Conservation (phyloP, 106 monocot genomes). For the Triglochin maritima region DNA sequence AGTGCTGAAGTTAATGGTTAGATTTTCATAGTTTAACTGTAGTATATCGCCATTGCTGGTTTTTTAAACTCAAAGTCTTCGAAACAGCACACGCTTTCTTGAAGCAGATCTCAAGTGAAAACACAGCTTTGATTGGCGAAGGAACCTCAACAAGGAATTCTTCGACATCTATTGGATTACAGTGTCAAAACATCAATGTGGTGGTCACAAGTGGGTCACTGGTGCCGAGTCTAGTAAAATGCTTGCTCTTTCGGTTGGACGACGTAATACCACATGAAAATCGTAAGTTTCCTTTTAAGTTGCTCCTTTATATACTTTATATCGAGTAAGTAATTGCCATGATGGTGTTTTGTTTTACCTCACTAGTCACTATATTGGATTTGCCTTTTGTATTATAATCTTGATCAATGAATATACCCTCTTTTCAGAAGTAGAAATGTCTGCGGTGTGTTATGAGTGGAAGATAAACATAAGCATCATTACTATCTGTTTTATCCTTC, state of each 20-base stretch:
- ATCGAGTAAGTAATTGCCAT: too few species aligned
- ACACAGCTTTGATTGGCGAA: conserved; percentile 3
- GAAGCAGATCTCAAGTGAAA: conserved; percentile 34
- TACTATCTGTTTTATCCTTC: too few species aligned
- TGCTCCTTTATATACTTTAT: too few species aligned
- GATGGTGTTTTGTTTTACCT: too few species aligned
- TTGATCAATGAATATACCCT: too few species aligned
- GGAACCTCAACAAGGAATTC: conserved; percentile 10
- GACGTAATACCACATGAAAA: conserved; percentile 59
- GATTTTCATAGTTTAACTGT: too few species aligned
- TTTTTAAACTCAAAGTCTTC: not conserved
- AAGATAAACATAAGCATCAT: too few species aligned
- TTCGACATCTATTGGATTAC: conserved; percentile 8
- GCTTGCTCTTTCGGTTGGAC: conserved; percentile 71
- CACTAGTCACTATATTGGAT: too few species aligned
- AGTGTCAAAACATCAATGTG: conserved; percentile 41
- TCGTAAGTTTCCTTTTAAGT: conserved; percentile 36
- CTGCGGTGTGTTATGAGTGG: too few species aligned
- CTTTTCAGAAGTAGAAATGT: too few species aligned
- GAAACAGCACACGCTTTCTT: conserved; percentile 55
- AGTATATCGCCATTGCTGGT: too few species aligned
- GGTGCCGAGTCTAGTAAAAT: conserved; percentile 87
- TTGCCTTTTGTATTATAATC: not conserved
- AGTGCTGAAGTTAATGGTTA: too few species aligned
- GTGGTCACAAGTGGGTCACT: conserved; percentile 83